Evolutionary conservation across 495 filamentous ascomycete genomes (phyloP).

Genomic region (Tuber melanosporum): DNA sequence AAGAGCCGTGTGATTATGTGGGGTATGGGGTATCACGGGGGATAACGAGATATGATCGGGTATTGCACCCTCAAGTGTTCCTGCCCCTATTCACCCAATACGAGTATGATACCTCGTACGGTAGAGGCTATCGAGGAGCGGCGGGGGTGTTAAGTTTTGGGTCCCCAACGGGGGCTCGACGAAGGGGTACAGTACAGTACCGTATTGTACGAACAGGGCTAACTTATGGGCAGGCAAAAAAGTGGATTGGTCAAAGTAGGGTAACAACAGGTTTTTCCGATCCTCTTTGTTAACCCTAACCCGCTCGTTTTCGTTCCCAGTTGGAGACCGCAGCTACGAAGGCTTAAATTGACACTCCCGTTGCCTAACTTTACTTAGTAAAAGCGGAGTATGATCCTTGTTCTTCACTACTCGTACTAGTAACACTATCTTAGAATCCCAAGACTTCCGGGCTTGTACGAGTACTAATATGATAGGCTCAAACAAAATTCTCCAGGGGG

Average conservation of each 20-base stretch:
- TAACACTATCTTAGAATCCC: neutral
- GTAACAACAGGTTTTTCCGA: no score
- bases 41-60: neutral
- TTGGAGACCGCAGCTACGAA: neutral
- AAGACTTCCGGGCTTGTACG: neutral
- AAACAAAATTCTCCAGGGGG: no score
- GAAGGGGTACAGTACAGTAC: no score
- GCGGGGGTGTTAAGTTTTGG: neutral
- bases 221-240: no score
- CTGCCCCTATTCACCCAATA: neutral
- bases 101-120: no score
- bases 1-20: neutral
- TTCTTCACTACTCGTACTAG: neutral
- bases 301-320: no score
- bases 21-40: neutral
- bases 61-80: neutral
- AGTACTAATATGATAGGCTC: no score
- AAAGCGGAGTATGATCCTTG: neutral
- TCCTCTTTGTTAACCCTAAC: no score
- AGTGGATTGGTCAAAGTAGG: no score
- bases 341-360: neutral
- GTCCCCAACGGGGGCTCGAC: no score
- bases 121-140: neutral
- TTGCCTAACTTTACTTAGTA: neutral
- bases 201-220: no score